These are phyloP conservation scores for Backusella tarrabulga DNA, from an alignment of 192 early-diverging fungal species.

Conservation along the genomic window DNA sequence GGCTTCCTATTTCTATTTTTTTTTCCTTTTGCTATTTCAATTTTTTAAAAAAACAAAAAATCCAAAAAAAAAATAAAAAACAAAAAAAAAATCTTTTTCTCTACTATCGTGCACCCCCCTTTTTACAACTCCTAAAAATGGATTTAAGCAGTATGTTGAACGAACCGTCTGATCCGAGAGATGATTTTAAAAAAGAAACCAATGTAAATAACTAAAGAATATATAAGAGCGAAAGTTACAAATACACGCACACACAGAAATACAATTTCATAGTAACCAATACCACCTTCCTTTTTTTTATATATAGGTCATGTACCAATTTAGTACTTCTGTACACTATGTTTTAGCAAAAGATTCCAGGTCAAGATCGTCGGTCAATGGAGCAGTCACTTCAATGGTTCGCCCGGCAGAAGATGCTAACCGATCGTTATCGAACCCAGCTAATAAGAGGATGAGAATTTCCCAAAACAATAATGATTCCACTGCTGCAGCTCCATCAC, in stretches of 20 bases:
- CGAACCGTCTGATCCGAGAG: not conserved
- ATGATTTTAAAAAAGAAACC: not conserved
- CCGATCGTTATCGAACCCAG: not conserved
- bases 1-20: not conserved
- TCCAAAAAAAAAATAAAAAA: not conserved
- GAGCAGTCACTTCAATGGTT: not conserved
- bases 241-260: not conserved
- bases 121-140: constrained; percentile 7
- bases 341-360: not conserved
- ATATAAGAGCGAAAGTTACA: not conserved
- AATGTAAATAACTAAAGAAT: not conserved
- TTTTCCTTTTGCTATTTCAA: not conserved
- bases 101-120: not conserved
- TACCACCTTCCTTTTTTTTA: not conserved
- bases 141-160: constrained; percentile 19
- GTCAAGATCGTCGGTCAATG: not conserved
- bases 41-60: not conserved
- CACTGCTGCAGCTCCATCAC: not conserved
- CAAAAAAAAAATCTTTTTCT: not conserved
- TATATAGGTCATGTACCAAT: constrained; percentile 9
- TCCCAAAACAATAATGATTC: not conserved
- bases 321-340: constrained; percentile 17
- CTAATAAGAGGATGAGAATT: not conserved
- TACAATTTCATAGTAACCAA: not conserved
- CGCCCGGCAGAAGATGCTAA: not conserved